Evolutionary conservation across 1,139 yeast species (phyloP), one percentile per base, ranked within the genome.

Genomic region (Candida pseudocylindracea): DNA sequence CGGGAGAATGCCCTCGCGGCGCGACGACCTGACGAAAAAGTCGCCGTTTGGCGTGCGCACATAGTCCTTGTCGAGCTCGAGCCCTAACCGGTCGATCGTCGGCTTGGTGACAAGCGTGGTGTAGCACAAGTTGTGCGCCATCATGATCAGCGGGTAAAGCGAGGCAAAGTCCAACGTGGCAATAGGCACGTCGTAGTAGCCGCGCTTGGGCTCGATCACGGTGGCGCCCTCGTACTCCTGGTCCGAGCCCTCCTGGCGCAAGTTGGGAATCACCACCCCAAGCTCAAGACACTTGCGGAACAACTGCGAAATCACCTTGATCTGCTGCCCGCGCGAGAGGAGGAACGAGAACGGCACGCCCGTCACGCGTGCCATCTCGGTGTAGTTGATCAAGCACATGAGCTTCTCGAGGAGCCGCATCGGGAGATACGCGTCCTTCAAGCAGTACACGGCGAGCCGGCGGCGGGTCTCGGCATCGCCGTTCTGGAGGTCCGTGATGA

Each of bases 171-270:
- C 99, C 42, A 91, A 61, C 0, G 99, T 91, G 2, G 98, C 94
- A 48, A 91, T 88, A 0, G 99, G 99, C 8, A 79, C 88, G 51
- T 83, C 93, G 45, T 91, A 91, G 51, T 83, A 91, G 1, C 98
- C 98, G 49, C 96, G 67, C 10, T 62, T 63, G 1, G 99, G 99
- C 48, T 91, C 98, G 51, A 91, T 91, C 42, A 91, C 99, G 0
- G 98, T 91, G 4, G 98, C 99, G 54, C 99, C 99, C 53, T 91
- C 98, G 46, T 85, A 91, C 48, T 85, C 96, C 49, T 85, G 96
- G 37, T 73, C 68, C 7, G 67, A 55, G 2, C 91, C 93, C 44
- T 76, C 92, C 39, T 74, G 71, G 43, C 67, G 74, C 70, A 85
- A 61, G 46, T 88, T 88, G 0, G 99, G 99, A 30, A 88, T 74